Evolutionary conservation across 352 stramenopile genomes (phyloP), one percentile per base, ranked within the genome.

Genomic region (Pythium aphanidermatum): DNA sequence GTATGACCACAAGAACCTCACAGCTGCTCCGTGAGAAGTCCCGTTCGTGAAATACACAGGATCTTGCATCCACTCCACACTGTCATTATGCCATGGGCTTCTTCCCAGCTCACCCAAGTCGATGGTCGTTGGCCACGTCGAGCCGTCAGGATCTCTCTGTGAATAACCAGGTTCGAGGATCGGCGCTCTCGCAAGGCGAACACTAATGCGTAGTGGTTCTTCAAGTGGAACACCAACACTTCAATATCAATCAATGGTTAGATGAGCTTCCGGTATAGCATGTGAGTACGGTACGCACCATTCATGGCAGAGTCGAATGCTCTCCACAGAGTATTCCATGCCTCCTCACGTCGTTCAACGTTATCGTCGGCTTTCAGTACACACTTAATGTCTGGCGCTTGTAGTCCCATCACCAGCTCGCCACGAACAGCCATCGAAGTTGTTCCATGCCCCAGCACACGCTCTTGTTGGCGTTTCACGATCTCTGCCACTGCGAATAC

Each of bases 201-300:
- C 27, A 92, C 60, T 10, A 84, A 47, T 13, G 79, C 76, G 50
- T 92, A 92, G 58, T 92, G 79, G 57, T 92, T 92, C 49, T 73
- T 87, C 24, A 89, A 51, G 48, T 92, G 79, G 52, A 70, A 80
- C 19, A 89, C 35, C 2, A 92, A 42, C 21, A 70, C 53, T 52
- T 4, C 44, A 4, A 46, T 37, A 3, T 36, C 14, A 5, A 24
- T 12, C 3, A 16, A n/a, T n/a, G n/a, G n/a, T n/a, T n/a, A n/a
- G n/a, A n/a, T n/a, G n/a, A n/a, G n/a, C n/a, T n/a, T n/a, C n/a
- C n/a, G n/a, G n/a, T n/a, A n/a, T n/a, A n/a, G n/a, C n/a, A n/a
- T n/a, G n/a, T n/a, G 28, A 33, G 28, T 14, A 14, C 28, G 28
- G 9, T 39, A 21, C 33, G 8, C 20, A 39, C 33, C 64, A 5